A percentile compares a stretch with the other conserved stretches of the same genome.
Evolutionary conservation across 352 stramenopile species (phyloP).

Genomic region (Phytopythium vexans): DNA sequence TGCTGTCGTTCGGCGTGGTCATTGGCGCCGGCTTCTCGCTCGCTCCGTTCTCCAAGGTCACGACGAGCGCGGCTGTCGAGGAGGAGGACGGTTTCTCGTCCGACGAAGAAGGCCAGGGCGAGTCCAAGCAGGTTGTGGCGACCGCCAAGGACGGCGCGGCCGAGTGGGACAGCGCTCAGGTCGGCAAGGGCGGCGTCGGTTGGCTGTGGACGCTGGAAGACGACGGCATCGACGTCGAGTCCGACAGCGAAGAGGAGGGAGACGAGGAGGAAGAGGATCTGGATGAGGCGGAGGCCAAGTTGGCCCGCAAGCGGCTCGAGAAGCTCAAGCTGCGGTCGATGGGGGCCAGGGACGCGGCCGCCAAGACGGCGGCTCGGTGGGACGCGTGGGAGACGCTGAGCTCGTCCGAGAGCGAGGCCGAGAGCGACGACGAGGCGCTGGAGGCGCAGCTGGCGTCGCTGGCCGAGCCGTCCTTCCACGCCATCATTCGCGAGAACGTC

Average conservation of each 20-base stretch:
- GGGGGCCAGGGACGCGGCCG: conserved; percentile 57
- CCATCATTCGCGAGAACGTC: conserved; percentile 83
- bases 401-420: conserved; percentile 74
- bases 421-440: conserved; percentile 54
- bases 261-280: conserved; percentile 31
- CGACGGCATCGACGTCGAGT: conserved; percentile 75
- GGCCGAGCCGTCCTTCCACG: conserved; percentile 59
- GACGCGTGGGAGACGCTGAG: conserved; percentile 79
- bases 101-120: conserved; percentile 47
- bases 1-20: conserved; percentile 80
- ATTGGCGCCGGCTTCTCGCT: conserved; percentile 75
- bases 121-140: conserved; percentile 7
- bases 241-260: conserved; percentile 52
- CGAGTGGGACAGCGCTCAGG: conserved; percentile 69
- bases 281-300: background rate
- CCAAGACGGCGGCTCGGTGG: conserved; percentile 54
- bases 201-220: conserved; percentile 84
- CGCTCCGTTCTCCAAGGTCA: conserved; percentile 79
- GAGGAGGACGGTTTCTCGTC: conserved; percentile 75
- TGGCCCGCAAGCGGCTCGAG: conserved; percentile 25
- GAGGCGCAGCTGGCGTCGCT: conserved; percentile 29
- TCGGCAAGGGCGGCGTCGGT: conserved; percentile 64
- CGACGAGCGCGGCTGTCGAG: conserved; percentile 46
- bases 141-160: background rate
- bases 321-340: conserved; percentile 76